Conservation (phyloP, 1,284 basidiomycete species). For the Cutaneotrichosporon cyanovorans region DNA sequence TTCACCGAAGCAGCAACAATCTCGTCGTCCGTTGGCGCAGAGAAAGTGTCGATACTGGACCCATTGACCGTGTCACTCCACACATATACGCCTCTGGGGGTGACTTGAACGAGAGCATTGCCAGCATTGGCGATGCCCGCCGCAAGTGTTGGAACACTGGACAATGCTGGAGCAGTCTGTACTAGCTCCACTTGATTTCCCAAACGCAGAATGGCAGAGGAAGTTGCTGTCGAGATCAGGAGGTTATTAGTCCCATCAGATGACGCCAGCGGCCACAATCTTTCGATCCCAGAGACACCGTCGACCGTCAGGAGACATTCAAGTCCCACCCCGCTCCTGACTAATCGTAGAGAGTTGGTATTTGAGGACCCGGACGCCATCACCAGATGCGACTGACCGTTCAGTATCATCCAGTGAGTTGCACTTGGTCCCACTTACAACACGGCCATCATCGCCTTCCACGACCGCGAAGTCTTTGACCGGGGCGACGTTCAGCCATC, state of each 20-base stretch:
- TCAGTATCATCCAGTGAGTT: no score
- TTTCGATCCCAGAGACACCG: conserved; percentile 55
- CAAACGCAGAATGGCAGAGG: conserved; percentile 26
- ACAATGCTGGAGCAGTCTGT: conserved; percentile 39
- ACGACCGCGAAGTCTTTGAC: conserved; percentile 75
- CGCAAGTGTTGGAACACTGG: conserved; percentile 56
- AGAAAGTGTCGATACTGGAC: background rate
- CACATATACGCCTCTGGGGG: conserved; percentile 50
- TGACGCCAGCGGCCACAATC: conserved; percentile 60
- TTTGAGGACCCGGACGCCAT: conserved; percentile 81
- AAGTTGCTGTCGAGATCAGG: conserved; percentile 2
- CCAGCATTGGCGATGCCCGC: conserved; percentile 49
- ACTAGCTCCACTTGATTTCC: conserved; percentile 24
- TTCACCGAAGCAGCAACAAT: conserved; percentile 64
- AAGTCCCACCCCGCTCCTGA: conserved; percentile 80
- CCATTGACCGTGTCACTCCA: conserved; percentile 44
- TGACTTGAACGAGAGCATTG: conserved; percentile 63
- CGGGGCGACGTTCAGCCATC: conserved; percentile 75
- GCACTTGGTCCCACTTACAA: conserved; percentile 50
- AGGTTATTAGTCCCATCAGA: background rate
- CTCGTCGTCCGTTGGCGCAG: conserved; percentile 34
- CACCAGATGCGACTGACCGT: conserved; percentile 63
- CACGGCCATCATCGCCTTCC: conserved; percentile 64
- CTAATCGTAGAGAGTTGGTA: conserved; percentile 69
- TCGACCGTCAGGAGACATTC: conserved; percentile 58